Percentiles rank a stretch among this genome's conserved stretches.
Conservation (phyloP, 805 yeast genomes). For the Yarrowia sp. region DNA sequence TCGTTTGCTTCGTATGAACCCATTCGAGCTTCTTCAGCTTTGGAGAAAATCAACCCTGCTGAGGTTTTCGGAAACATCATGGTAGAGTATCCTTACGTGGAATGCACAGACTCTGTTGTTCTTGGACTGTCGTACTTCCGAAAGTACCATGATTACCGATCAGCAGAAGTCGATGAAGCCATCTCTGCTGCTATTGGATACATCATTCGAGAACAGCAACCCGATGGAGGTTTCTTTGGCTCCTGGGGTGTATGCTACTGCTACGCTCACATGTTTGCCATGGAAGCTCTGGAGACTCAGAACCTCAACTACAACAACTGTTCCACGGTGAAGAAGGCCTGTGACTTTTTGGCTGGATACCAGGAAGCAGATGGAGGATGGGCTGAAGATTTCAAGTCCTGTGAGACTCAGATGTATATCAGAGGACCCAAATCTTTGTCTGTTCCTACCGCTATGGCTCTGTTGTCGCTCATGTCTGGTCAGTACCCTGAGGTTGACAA, state of each 20-base stretch:
- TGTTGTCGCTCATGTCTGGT: constrained; percentile 77
- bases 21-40: constrained; percentile 71
- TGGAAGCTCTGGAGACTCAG: constrained; percentile 81
- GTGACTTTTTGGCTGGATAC: constrained; percentile 74
- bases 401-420: constrained; percentile 77
- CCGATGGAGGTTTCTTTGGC: constrained; percentile 97
- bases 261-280: constrained; percentile 96
- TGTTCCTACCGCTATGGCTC: constrained; percentile 92
- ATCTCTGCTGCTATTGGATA: constrained; percentile 72
- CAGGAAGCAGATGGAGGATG: constrained; percentile 93
- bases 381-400: constrained; percentile 92
- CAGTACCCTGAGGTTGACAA: constrained; percentile 69
- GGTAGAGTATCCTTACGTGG: constrained; percentile 98
- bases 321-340: constrained; percentile 64
- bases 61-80: constrained; percentile 97
- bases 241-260: constrained; percentile 97
- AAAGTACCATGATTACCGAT: constrained; percentile 61
- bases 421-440: constrained; percentile 60
- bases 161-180: constrained; percentile 62
- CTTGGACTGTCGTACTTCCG: constrained; percentile 81
- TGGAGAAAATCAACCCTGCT: constrained; percentile 88
- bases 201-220: constrained; percentile 62
- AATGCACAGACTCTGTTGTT: constrained; percentile 94
- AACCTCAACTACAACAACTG: constrained; percentile 63
- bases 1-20: constrained; percentile 90